Evolutionary conservation across 805 yeast species (phyloP).

Genomic region (Maudiozyma saulgeensis): DNA sequence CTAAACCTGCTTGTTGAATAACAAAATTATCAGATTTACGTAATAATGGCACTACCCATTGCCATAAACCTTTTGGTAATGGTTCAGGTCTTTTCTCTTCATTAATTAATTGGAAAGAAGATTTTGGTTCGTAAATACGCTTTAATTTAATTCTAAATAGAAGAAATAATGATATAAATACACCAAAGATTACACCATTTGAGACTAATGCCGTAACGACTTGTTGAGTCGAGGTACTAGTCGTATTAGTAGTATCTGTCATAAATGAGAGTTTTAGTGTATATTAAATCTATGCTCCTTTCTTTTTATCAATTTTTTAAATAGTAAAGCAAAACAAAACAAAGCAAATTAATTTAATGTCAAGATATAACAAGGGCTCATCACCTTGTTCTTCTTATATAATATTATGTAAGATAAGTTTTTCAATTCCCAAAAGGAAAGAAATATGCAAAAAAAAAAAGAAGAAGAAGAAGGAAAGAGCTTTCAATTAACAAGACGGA

Average conservation of each 20-base stretch:
- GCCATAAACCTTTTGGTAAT: constrained; percentile 54
- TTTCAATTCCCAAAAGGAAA: too few species aligned
- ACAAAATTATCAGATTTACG: constrained; percentile 64
- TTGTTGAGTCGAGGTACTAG: constrained; percentile 55
- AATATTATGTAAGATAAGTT: too few species aligned
- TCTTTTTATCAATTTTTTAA: too few species aligned
- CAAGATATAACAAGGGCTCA: too few species aligned
- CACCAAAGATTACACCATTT: constrained; percentile 57
- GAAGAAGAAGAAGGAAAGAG: too few species aligned
- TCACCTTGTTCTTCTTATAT: too few species aligned
- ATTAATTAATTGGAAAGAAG: constrained; percentile 48
- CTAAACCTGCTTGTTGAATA: constrained; percentile 83
- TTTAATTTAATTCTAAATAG: constrained; percentile 57
- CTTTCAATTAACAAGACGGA: too few species aligned
- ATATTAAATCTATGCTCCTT: neutral
- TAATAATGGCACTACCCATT: constrained; percentile 61
- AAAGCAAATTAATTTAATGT: too few species aligned
- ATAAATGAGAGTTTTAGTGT: neutral
- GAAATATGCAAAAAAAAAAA: too few species aligned
- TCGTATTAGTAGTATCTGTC: neutral
- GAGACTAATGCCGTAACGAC: constrained; percentile 63
- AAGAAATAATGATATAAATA: constrained; percentile 53
- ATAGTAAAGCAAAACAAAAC: too few species aligned
- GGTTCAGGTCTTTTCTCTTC: constrained; percentile 65
- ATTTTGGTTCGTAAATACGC: constrained; percentile 78